Evolutionary conservation across 176 grass and related monocot species (phyloP), one percentile per base, ranked within the genome.

Genomic region (Hordeum marinum): DNA sequence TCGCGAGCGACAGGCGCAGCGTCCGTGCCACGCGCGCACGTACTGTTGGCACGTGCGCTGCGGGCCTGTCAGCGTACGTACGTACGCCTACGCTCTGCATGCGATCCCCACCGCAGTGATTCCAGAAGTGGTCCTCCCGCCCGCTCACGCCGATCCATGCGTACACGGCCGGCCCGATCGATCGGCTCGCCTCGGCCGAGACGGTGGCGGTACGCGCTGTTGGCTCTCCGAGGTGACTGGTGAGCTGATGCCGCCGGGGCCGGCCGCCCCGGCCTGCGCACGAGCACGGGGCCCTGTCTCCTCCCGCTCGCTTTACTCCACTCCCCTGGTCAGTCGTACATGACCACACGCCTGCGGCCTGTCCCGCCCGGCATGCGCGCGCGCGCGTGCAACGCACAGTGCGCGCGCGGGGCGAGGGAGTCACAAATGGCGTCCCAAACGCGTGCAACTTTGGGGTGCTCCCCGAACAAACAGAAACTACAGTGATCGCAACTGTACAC

Each of bases 41-140:
- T 57, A 57, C 54, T 90, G 90, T 76, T 71, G 83, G 68, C 84
- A 92, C 90, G 84, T 90, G 90, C 84, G 86, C 24, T 25, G 0
- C 40, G 32, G 32, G 60, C 62, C 64, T 62, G 79, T 80, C 35
- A 58, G 83, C 43, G 72, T 85, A 64, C 90, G 54, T 57, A 87
- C 87, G 54, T 57, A 87, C 87, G 83, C 85, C 79, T 83, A 83
- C 54, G 23, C 14, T 52, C 48, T 27, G 4, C 39, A 57, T 75
- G 48, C 12, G 81, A 36, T 10, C 63, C 43, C 72, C 58, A 58
- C 68, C 81, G 78, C 66, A 45, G 73, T 26, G 80, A 48, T 63
- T 75, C 59, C 80, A 83, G 77, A 79, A 29, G 75, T 64, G 87
- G 84, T 48, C 87, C 20, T 21, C 54, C 54, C 54, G 17, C 54